These are phyloP conservation scores for Sanghuangporus sanghuang DNA, from an alignment of 1,284 basidiomycete genomes.

Conservation along the genomic window DNA sequence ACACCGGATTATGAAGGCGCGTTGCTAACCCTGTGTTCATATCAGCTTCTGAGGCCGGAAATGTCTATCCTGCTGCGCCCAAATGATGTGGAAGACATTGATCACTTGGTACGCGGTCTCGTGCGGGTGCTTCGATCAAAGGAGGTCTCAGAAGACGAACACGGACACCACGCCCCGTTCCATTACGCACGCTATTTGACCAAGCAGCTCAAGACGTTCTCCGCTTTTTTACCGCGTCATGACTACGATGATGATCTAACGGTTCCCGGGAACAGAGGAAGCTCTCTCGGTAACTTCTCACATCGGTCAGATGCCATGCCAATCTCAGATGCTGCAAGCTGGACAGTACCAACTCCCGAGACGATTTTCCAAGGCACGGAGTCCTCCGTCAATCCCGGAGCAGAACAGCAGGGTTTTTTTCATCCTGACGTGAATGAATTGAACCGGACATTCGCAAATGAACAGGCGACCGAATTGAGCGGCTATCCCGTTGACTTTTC, in stretches of 20 bases:
- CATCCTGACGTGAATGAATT: neutral
- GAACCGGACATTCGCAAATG: neutral
- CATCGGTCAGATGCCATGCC: conserved; percentile 1
- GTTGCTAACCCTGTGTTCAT: neutral
- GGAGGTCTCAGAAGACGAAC: conserved; percentile 10
- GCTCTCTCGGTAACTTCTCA: neutral
- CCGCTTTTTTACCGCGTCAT: conserved; percentile 8
- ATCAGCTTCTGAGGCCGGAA: conserved; percentile 15
- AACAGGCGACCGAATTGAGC: neutral
- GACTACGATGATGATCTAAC: neutral
- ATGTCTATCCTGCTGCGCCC: conserved; percentile 11
- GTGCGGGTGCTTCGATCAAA: conserved; percentile 5
- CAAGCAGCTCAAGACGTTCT: conserved; percentile 17
- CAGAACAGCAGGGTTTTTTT: neutral
- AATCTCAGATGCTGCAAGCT: neutral
- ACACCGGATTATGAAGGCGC: neutral
- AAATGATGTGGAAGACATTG: conserved; percentile 7
- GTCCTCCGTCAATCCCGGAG: neutral
- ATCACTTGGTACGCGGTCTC: conserved; percentile 1
- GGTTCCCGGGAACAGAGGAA: neutral
- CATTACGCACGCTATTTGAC: conserved; percentile 16
- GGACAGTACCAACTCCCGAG: neutral
- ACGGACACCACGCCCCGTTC: conserved; percentile 13
- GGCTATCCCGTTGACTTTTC: conserved; percentile 13
- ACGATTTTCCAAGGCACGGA: neutral